A percentile compares a stretch with the other conserved stretches of the same genome.
phyloP scores from a whole-genome alignment of 805 yeast genomes.

The Saccharomycopsis synnaedendra region DNA sequence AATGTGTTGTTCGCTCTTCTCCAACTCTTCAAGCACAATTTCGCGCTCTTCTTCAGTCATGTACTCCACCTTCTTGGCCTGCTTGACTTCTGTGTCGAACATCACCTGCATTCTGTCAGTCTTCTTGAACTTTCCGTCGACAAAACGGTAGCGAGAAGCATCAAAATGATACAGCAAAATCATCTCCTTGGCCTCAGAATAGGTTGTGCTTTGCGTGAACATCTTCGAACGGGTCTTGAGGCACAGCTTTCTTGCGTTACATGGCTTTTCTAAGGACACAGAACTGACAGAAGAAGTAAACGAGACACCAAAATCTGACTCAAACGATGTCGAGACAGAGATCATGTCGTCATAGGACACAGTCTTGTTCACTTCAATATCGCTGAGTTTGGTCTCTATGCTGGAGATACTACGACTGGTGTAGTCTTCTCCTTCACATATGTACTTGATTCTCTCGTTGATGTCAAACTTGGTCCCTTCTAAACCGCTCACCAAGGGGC shows the following conservation, averaged over 20 bases:
- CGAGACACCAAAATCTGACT: neutral
- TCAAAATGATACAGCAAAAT: too few species aligned
- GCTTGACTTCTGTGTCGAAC: conserved; percentile 4
- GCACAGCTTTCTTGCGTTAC: neutral
- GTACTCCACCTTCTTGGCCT: conserved; percentile 2
- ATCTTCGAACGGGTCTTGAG: neutral
- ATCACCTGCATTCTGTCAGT: neutral
- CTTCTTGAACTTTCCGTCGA: neutral
- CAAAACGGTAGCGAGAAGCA: too few species aligned
- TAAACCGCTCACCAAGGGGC: conserved; percentile 3
- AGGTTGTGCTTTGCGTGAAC: neutral
- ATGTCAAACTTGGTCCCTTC: neutral
- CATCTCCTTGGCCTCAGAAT: neutral
- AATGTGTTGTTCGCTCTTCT: neutral
- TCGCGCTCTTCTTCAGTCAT: neutral
- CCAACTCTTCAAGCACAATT: neutral
- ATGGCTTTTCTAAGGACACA: neutral
- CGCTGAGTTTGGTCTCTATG: neutral
- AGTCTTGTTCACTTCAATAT: neutral
- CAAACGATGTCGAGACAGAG: neutral
- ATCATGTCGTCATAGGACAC: neutral
- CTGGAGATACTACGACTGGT: too few species aligned
- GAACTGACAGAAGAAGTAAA: neutral
- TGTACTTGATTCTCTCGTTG: conserved; percentile 5
- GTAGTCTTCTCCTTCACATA: too few species aligned